A percentile compares a stretch with the other conserved stretches of the same genome.
Evolutionary conservation across 75 land plant genomes (phyloP).

Genomic region (Picea sitchensis): DNA sequence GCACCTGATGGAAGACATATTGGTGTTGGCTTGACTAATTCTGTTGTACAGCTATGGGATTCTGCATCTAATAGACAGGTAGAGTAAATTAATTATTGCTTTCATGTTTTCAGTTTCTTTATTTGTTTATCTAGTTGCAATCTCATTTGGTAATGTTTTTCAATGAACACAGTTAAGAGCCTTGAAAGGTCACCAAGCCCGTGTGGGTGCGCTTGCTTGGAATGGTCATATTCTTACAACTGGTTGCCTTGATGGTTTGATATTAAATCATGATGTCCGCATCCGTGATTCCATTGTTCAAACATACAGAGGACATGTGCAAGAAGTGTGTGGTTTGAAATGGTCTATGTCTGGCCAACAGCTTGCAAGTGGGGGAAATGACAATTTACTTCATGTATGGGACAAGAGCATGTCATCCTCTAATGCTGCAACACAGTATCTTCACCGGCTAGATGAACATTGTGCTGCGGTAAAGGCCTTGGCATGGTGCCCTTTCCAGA

Average conservation of each 20-base stretch:
- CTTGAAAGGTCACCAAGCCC: constrained; percentile 52
- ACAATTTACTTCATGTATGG: constrained; percentile 74
- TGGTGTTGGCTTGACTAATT: constrained; percentile 69
- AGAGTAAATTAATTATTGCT: not conserved
- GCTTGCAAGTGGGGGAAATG: constrained; percentile 78
- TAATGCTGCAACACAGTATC: constrained; percentile 36
- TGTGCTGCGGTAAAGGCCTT: constrained; percentile 73
- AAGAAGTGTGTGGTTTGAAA: constrained; percentile 75
- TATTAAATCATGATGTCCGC: constrained; percentile 68
- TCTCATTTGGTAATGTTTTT: not conserved
- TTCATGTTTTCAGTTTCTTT: not conserved
- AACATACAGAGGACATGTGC: constrained; percentile 45
- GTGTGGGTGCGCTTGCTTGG: constrained; percentile 76
- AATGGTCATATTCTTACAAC: constrained; percentile 71
- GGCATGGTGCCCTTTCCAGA: constrained; percentile 88
- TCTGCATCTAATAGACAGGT: constrained; percentile 36
- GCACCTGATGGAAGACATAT: constrained; percentile 81
- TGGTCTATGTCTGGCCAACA: constrained; percentile 76
- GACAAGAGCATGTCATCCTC: constrained; percentile 40
- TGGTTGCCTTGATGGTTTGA: constrained; percentile 62
- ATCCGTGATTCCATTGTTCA: constrained; percentile 42
- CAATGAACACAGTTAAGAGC: constrained; percentile 45
- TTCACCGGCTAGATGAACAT: constrained; percentile 66
- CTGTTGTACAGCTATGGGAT: constrained; percentile 89
- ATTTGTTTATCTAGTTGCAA: not conserved